Percentiles rank a stretch among this genome's conserved stretches.
Evolutionary conservation across 768 basidiomycete genomes (phyloP).

Genomic region (Lyophyllum decastes): DNA sequence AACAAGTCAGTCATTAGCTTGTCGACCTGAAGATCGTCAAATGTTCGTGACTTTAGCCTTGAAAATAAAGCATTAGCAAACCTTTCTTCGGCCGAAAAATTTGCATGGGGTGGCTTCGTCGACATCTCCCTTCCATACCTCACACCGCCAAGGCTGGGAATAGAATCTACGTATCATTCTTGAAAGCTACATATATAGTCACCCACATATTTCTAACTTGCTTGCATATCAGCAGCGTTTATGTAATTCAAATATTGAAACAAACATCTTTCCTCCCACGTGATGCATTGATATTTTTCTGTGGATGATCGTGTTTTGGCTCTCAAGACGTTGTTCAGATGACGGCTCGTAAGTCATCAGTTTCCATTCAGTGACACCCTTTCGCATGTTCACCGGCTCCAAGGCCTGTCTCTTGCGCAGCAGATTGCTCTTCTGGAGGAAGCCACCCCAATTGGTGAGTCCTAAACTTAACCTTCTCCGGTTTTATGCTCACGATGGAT

Average conservation of each 20-base stretch:
- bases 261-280: no score
- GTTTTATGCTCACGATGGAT: conserved; percentile 1
- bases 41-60: no score
- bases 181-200: no score
- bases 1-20: no score
- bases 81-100: no score
- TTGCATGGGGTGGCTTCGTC: no score
- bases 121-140: no score
- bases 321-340: neutral
- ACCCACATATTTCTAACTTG: no score
- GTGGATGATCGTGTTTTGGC: neutral
- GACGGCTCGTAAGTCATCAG: conserved; percentile 13
- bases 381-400: neutral
- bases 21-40: no score
- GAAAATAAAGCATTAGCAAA: no score
- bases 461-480: neutral
- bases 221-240: neutral
- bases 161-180: no score
- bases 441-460: conserved; percentile 65
- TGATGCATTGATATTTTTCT: conserved; percentile 15
- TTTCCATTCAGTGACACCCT: neutral
- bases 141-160: no score
- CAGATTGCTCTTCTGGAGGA: conserved; percentile 83
- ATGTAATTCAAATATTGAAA: neutral
- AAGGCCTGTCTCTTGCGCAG: conserved; percentile 66